Evolutionary conservation across 2,329 filamentous ascomycete species (phyloP), one percentile per base, ranked within the genome.

Genomic region (Beauveria scarabaeidicola): DNA sequence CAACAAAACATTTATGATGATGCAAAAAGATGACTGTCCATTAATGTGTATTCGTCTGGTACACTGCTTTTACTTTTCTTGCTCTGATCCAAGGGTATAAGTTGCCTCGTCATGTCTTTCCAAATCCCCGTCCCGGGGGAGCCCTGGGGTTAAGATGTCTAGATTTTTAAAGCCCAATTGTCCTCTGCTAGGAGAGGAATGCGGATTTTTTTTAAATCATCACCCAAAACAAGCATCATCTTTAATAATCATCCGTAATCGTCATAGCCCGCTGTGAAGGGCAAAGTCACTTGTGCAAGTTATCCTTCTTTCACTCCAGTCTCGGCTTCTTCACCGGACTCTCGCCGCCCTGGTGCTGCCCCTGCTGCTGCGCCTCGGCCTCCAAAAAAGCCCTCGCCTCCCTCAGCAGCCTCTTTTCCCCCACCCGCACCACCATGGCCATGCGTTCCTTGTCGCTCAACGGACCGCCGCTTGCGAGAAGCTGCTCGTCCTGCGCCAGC

Each of bases 371-470:
- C n/a, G 11, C 46, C 36, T 25, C 27, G 27, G 44, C 69, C 63
- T 70, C 72, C 52, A 72, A 63, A 15, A 72, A 65, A 11, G 62
- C 64, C 61, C 81, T 76, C 1, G 84, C 77, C 66, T 84, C 78
- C 59, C 77, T 72, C 25, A 91, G 68, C 6, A 92, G 75, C 64
- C 79, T 78, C 70, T 91, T 91, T 72, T 93, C 89, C 15, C 89
- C 89, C 3, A 86, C 72, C 61, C 89, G 81, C 40, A 91, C 87
- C 54, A 81, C 75, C 23, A 85, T 67, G 0, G 89, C 89, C 84
- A 89, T 88, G 47, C 73, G 75, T 15, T 70, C 70, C 53, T 80
- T 73, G 32, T 73, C 66, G 3, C 63, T 63, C 7, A 77, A 60
- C 40, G 21, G 29, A 15, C 64, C 64, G 5, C 65, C 61, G 2